Evolutionary conservation across 2,329 filamentous ascomycete genomes (phyloP), one percentile per base, ranked within the genome.

Genomic region (Pseudocercospora vitis): DNA sequence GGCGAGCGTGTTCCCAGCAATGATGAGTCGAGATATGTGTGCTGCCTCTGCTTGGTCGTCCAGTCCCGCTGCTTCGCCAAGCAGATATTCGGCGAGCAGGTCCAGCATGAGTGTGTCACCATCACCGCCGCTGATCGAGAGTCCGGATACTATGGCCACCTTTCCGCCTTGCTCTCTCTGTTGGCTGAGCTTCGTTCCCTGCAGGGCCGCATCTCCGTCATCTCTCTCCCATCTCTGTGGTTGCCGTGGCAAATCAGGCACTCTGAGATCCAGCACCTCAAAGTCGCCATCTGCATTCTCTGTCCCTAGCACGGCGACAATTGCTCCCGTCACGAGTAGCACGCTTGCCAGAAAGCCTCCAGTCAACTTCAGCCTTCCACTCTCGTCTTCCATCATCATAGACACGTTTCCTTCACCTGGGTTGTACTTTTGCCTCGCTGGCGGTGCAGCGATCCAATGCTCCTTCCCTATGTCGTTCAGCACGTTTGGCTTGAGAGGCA

Each of bases 401-500:
- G 83, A 75, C 57, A 65, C 64, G 14, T 60, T 48, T 42, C 62
- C 56, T 14, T 47, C 49, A 3, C 53, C 52, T n/a, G 56, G 59
- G 18, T 59, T 52, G 28, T 68, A 70, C 63, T 90, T 94, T 60
- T 86, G 80, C 55, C 86, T 81, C 6, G 84, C 81, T 11, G 88
- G 84, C 7, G 91, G 91, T 1, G 88, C 90, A 0, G 89, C 86
- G 55, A 95, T 90, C 86, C 89, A 96, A 68, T 91, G 88, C 87
- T 95, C 92, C 73, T 95, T 95, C 33, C 89, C 87, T 35, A 99
- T 88, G 65, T 99, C 94, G 55, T 96, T 91, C 28, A 99, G 76
- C 70, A 99, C 92, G 68, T 95, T 95, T 1, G 95, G 94, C 75
- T 99, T 99, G 66, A 96, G 73, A 2, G 88, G 83, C 89, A 99